Evolutionary conservation across 2,329 filamentous ascomycete species (phyloP), one percentile per base, ranked within the genome.

Genomic region (Aspergillus fumigatus): DNA sequence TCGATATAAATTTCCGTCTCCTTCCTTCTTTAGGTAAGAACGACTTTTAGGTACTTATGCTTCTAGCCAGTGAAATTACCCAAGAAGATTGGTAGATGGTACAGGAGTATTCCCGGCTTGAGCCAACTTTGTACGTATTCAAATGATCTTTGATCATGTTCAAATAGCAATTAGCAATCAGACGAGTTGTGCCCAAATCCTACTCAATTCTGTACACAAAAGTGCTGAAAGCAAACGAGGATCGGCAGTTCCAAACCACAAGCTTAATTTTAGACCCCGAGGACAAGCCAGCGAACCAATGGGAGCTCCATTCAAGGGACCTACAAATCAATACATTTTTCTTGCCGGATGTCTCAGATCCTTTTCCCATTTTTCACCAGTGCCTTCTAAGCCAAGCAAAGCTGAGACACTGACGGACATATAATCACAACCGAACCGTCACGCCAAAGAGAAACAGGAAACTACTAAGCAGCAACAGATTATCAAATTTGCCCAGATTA

Each of bases 391-490:
- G 32, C 32, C 14, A 38, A 48, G 51, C 57, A 59, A 48, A 58
- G 56, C 59, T 54, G 56, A 63, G 52, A 48, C 52, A 61, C 62
- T 52, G 51, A 52, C 55, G 59, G 58, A 65, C 59, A 67, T 19
- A 47, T 23, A 66, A 64, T 64, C 62, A 66, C 64, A 67, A 62
- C 67, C 68, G 65, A 71, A 66, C 68, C 69, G 67, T 65, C 64
- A 64, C 70, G 70, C 70, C 70, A 68, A 69, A 65, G 58, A 58
- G 60, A 61, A 65, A 58, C 58, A 55, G 48, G 54, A 65, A 60
- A 54, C 58, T 45, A 55, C 50, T 32, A 56, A 61, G 59, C 53
- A 55, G 35, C 57, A 59, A 62, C 52, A 51, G 50, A 60, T 55
- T 55, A 48, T 19, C 50, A 45, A 58, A 57, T 52, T 56, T 57